Percentiles rank a stretch among this genome's conserved stretches.
Evolutionary conservation across 2,329 filamentous ascomycete species (phyloP).

Genomic region (Aspergillus fijiensis): DNA sequence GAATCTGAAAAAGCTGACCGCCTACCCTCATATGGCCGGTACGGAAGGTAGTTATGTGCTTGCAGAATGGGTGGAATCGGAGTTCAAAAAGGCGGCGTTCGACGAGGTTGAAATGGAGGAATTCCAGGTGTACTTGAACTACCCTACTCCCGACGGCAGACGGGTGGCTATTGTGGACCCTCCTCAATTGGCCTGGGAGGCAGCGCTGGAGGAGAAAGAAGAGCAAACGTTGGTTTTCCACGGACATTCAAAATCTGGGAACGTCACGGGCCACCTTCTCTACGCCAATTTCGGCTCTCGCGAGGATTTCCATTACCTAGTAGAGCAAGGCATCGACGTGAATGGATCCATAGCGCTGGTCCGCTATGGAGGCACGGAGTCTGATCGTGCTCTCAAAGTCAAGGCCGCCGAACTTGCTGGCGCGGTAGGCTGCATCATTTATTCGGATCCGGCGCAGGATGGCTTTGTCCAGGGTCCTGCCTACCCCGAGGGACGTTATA

Average conservation of each 20-base stretch:
- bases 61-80: constrained; percentile 77
- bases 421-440: constrained; percentile 83
- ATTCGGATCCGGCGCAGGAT: constrained; percentile 84
- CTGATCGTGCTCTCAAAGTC: constrained; percentile 75
- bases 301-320: constrained; percentile 74
- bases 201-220: constrained; percentile 78
- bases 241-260: constrained; percentile 81
- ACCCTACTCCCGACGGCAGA: constrained; percentile 73
- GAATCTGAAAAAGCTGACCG: constrained; percentile 73
- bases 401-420: constrained; percentile 86
- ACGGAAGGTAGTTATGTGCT: constrained; percentile 87
- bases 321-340: constrained; percentile 69
- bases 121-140: constrained; percentile 90
- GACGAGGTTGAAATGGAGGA: constrained; percentile 75
- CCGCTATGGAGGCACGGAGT: constrained; percentile 72
- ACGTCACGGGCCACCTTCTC: constrained; percentile 80
- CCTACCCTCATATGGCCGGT: constrained; percentile 88
- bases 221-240: constrained; percentile 80
- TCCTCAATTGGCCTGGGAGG: constrained; percentile 71
- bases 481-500: constrained; percentile 74
- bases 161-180: constrained; percentile 76
- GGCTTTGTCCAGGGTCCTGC: constrained; percentile 71
- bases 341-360: constrained; percentile 82
- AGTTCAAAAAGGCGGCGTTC: constrained; percentile 70
- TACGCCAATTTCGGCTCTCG: constrained; percentile 90